Evolutionary conservation across 495 filamentous ascomycete species (phyloP), one percentile per base, ranked within the genome.

Genomic region (Neurospora discreta): DNA sequence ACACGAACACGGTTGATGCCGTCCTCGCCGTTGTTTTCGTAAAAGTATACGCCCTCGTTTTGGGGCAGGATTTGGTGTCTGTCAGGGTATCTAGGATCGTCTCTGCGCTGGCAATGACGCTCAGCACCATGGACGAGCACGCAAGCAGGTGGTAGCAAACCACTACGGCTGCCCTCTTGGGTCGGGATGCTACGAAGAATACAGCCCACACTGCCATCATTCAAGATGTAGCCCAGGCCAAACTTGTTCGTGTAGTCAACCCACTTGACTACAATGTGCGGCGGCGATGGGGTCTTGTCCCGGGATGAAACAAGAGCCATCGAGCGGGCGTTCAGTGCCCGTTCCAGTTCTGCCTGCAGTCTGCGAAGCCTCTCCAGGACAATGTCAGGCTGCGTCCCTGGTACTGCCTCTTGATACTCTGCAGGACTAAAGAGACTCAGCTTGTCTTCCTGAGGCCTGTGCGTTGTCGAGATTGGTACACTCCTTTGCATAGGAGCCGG

Each of bases 191-290:
- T 81, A 40, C 90, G 92, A 70, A 94, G 90, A 18, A 95, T 89
- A 74, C 91, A 93, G 5, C 92, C 93, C 43, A 94, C 90, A 69
- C 90, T 93, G 11, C 93, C 92, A 77, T 95, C 92, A 68, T 91
- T 92, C 40, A 97, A 80, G 44, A 94, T 92, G 74, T 96, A 97
- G 5, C 93, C 93, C 44, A 95, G 85, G 1, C 93, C 93, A 76
- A 93, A 94, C 74, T 93, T 92, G 79, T 95, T 95, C 36, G 93
- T 93, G 75, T 95, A 97, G 75, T 97, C 93, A n/a, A 97, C 93
- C 93, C 93, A 97, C 78, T 95, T 95, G 30, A 93, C 90, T 30
- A 97, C 91, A 39, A 90, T 84, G 39, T 84, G 83, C 7, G 85
- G 85, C 20, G 80, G 79, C 0, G 83, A 72, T 33, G 83, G 81